Evolutionary conservation across 768 basidiomycete genomes (phyloP).

Genomic region (Pulveroboletus ravenelii): DNA sequence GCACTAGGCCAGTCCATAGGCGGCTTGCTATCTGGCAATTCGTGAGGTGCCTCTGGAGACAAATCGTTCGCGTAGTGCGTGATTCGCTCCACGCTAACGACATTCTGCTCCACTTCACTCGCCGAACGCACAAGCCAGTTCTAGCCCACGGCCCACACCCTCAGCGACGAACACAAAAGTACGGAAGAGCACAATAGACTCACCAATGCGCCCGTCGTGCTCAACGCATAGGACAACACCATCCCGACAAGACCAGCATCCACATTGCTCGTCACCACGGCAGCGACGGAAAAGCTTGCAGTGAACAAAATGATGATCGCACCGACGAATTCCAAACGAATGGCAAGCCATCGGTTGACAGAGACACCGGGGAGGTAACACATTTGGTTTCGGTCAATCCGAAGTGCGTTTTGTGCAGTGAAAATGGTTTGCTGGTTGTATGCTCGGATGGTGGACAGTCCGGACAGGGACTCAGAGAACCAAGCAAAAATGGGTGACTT

Average conservation of each 20-base stretch:
- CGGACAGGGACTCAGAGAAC: slow-evolving; percentile 75
- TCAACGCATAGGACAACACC: slow-evolving; percentile 80
- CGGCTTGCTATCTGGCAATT: slow-evolving; percentile 57
- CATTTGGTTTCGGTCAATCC: slow-evolving; percentile 83
- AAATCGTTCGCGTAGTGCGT: slow-evolving; percentile 71
- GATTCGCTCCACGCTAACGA: slow-evolving; percentile 86
- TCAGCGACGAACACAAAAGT: not conserved
- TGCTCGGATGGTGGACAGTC: slow-evolving; percentile 79
- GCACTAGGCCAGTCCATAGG: slow-evolving; percentile 61
- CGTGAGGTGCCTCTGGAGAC: slow-evolving; percentile 66
- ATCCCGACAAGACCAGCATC: slow-evolving; percentile 87
- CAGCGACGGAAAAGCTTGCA: slow-evolving; percentile 59
- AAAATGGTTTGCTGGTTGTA: slow-evolving; percentile 71
- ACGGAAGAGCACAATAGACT: slow-evolving; percentile 17
- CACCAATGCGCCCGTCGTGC: slow-evolving; percentile 77
- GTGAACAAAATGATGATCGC: slow-evolving; percentile 73
- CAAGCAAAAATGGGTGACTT: slow-evolving; percentile 89
- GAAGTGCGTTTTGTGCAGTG: slow-evolving; percentile 59
- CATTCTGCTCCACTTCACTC: slow-evolving; percentile 87
- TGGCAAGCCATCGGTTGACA: slow-evolving; percentile 80
- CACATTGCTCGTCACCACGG: slow-evolving; percentile 70
- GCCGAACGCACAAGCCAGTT: slow-evolving; percentile 81
- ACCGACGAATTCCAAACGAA: slow-evolving; percentile 82
- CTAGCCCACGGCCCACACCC: slow-evolving; percentile 29
- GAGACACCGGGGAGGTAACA: slow-evolving; percentile 68